Percentiles rank a stretch among this genome's conserved stretches.
Evolutionary conservation across 2,329 filamentous ascomycete species (phyloP).

Genomic region (Fusarium longipes): DNA sequence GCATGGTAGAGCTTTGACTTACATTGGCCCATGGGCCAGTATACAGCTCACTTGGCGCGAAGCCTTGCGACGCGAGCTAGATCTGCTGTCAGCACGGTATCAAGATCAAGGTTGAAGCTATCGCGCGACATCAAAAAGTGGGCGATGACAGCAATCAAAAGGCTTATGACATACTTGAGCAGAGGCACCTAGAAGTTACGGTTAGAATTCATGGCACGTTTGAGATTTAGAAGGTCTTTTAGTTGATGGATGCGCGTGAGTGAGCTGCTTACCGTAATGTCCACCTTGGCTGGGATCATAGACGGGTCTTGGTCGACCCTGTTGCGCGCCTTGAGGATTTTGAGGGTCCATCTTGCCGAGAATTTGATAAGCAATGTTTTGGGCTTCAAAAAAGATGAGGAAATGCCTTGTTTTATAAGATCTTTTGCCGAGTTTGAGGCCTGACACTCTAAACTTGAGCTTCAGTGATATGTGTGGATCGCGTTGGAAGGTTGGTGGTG

Average conservation of each 20-base stretch:
- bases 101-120: conserved; percentile 1
- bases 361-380: conserved; percentile 5
- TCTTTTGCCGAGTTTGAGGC: conserved; percentile 2
- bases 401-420: conserved; percentile 4
- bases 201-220: background rate
- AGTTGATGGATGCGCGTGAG: conserved; percentile 2
- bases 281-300: conserved; percentile 80
- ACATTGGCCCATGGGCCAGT: conserved; percentile 96
- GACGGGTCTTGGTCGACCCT: conserved; percentile 69
- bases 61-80: conserved; percentile 86
- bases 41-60: conserved; percentile 92
- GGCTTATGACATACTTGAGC: conserved; percentile 53
- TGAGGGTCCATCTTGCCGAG: conserved; percentile 53
- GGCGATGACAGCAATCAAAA: background rate
- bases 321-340: conserved; percentile 63
- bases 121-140: background rate
- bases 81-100: conserved; percentile 20
- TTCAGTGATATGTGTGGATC: conserved; percentile 8
- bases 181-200: conserved; percentile 56
- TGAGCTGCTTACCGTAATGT: conserved; percentile 74
- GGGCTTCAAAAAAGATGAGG: background rate
- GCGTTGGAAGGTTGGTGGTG: conserved; percentile 4
- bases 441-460: conserved; percentile 7
- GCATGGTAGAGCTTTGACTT: conserved; percentile 50
- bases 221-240: background rate